phyloP scores from a whole-genome alignment of 2,329 filamentous ascomycete species.

The Domatiomyces globalis region DNA sequence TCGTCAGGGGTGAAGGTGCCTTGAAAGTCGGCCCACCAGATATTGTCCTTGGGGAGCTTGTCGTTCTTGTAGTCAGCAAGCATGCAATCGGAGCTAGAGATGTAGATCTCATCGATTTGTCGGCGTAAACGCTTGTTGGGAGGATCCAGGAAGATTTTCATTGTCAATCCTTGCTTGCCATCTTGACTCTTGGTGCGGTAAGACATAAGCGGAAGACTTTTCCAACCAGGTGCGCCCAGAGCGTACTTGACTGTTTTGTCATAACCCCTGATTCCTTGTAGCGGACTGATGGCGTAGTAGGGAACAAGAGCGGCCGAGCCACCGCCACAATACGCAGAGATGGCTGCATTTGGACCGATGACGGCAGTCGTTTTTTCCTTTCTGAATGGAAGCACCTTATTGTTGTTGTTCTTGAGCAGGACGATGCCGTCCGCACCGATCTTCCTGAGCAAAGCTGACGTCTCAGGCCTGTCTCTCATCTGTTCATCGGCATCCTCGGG shows the following conservation, averaged over 20 bases:
- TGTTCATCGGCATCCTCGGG: slow-evolving; percentile 42
- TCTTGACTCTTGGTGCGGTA: slow-evolving; percentile 37
- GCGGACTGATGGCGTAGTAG: slow-evolving; percentile 33
- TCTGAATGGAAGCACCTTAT: slow-evolving; percentile 44
- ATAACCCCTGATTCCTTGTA: slow-evolving; percentile 29
- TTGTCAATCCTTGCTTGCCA: slow-evolving; percentile 45
- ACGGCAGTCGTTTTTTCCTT: slow-evolving; percentile 35
- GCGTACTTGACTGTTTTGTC: slow-evolving; percentile 35
- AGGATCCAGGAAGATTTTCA: slow-evolving; percentile 49
- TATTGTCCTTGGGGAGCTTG: slow-evolving; percentile 29
- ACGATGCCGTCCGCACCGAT: slow-evolving; percentile 58
- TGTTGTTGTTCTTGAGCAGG: slow-evolving; percentile 56
- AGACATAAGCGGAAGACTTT: slow-evolving; percentile 47
- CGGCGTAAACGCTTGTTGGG: slow-evolving; percentile 35
- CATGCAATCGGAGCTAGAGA: slow-evolving; percentile 32
- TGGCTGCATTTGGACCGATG: slow-evolving; percentile 41
- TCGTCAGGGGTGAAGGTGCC: slow-evolving; percentile 47
- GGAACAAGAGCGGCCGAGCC: slow-evolving; percentile 45
- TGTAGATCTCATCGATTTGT: slow-evolving; percentile 37
- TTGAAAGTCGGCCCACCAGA: slow-evolving; percentile 50
- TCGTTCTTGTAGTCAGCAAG: slow-evolving; percentile 43
- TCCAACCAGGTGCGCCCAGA: slow-evolving; percentile 51
- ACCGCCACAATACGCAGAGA: slow-evolving; percentile 42
- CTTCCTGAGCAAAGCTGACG: slow-evolving; percentile 48
- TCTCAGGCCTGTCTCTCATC: slow-evolving; percentile 45